Conservation (phyloP, 192 early-diverging fungal species). For the Dispira parvispora region DNA sequence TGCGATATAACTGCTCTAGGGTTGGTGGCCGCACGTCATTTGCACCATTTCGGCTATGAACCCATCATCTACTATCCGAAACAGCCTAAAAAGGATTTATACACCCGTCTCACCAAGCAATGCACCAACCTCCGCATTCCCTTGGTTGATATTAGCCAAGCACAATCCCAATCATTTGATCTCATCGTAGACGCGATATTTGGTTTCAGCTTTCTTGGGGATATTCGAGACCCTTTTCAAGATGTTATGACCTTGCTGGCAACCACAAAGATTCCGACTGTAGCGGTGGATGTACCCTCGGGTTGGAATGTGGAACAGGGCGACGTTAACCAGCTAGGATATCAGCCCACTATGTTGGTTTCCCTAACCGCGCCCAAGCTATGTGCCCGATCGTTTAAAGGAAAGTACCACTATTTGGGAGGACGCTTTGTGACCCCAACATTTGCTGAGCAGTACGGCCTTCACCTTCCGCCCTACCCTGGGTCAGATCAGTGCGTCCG, state of each 20-base stretch:
- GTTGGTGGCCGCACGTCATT: slow-evolving; percentile 82
- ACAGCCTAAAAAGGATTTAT: slow-evolving; percentile 52
- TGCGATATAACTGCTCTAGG: slow-evolving; percentile 17
- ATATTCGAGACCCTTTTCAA: slow-evolving; percentile 59
- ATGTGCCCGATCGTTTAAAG: slow-evolving; percentile 49
- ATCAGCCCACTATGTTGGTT: slow-evolving; percentile 69
- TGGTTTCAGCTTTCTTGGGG: slow-evolving; percentile 78
- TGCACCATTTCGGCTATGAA: slow-evolving; percentile 76
- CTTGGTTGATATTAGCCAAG: slow-evolving; percentile 21
- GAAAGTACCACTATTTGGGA: slow-evolving; percentile 65
- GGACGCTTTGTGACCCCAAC: slow-evolving; percentile 32
- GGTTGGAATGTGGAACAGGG: slow-evolving; percentile 89
- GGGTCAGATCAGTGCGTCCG: slow-evolving; percentile 54
- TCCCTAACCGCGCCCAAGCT: slow-evolving; percentile 87
- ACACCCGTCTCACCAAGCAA: slow-evolving; percentile 53
- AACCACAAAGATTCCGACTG: slow-evolving; percentile 21
- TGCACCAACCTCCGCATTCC: slow-evolving; percentile 47
- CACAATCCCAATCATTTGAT: slow-evolving; percentile 20
- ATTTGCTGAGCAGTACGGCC: slow-evolving; percentile 43
- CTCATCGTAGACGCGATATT: slow-evolving; percentile 80
- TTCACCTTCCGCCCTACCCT: slow-evolving; percentile 54
- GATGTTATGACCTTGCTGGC: slow-evolving; percentile 24
- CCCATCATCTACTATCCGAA: slow-evolving; percentile 73
- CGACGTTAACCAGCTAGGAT: slow-evolving; percentile 24
- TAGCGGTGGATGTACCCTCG: slow-evolving; percentile 81